phyloP scores from a whole-genome alignment of 768 basidiomycete genomes.

The Amanita jacksonii region DNA sequence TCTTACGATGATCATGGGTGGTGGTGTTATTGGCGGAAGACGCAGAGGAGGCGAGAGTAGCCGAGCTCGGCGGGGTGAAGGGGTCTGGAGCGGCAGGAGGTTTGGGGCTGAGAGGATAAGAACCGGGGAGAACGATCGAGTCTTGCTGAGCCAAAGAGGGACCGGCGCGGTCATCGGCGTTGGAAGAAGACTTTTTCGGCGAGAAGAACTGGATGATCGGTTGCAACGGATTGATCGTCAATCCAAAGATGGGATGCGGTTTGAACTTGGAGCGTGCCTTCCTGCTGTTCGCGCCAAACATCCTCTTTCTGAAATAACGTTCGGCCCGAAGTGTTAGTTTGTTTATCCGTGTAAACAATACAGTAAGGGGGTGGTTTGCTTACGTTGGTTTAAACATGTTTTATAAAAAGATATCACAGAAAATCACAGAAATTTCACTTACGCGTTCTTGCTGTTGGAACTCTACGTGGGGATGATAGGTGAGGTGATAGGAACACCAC shows the following conservation, averaged over 20 bases:
- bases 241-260: slow-evolving; percentile 6
- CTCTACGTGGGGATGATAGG: too few relatives aligned
- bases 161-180: background rate
- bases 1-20: background rate
- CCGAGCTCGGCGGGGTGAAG: background rate
- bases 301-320: slow-evolving; percentile 1
- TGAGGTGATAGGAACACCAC: too few relatives aligned
- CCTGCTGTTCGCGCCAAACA: slow-evolving; percentile 1
- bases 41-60: background rate
- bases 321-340: slow-evolving; percentile 1
- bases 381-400: background rate
- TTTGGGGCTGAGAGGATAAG: background rate
- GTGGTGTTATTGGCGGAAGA: background rate
- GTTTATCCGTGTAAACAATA: slow-evolving; percentile 5
- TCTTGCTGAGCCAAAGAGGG: background rate
- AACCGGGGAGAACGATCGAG: background rate
- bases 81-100: background rate
- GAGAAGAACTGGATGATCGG: slow-evolving; percentile 6
- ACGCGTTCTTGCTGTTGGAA: background rate
- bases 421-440: background rate
- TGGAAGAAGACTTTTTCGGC: background rate
- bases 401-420: background rate
- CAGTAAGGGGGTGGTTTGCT: background rate
- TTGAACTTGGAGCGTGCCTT: slow-evolving; percentile 6
- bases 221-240: background rate